Base-by-base conservation (phyloP, 768 basidiomycete genomes). In the Heimioporus sp. region DNA sequence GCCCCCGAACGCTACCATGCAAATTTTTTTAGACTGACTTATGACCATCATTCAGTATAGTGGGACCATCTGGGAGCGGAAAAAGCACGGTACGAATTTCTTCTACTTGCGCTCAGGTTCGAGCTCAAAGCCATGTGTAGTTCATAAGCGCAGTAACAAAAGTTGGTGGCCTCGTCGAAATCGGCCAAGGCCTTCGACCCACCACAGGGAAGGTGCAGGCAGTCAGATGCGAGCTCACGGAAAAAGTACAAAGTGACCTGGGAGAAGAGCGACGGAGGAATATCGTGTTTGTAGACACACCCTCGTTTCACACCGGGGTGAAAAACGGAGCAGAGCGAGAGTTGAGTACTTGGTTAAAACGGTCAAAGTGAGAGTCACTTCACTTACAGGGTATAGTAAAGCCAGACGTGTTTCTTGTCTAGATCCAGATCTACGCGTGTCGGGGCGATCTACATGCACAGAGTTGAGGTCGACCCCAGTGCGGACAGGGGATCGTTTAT, bases 241-340 rank as follows among this genome's bases (percentile, higher is more conserved):
- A 40, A 0, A 20, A 5, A 6, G 61, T 38, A 4, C 50, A 17
- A 32, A 1, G 0, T 3, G 12, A 11, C n/a, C 37, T 61, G 17
- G 3, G 24, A 0, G 20, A 9, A 2, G 11, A 34, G 3, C 2
- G 34, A 30, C 6, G 55, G 8, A 47, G 47, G 21, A 45, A 40
- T 13, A 48, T 64, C 10, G 56, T 65, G 6, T 58, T 65, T 20
- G 40, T 63, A 4, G 63, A 65, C 35, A 54, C 58, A 0, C 63
- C 63, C 24, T 64, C 62, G 0, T 64, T 63, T 31, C 32, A 24
- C 19, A 35, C 45, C 3, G 47, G 15, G 9, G 10, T 16, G 24
- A 37, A 46, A 19, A 43, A 46, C 17, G 4, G 1, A 24, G 53
- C 49, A 10, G 46, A 54, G 13, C 39, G 1, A 1, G 11, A 46